Conservation (phyloP, 495 filamentous ascomycete genomes). For the Aspergillus coremiiformis region DNA sequence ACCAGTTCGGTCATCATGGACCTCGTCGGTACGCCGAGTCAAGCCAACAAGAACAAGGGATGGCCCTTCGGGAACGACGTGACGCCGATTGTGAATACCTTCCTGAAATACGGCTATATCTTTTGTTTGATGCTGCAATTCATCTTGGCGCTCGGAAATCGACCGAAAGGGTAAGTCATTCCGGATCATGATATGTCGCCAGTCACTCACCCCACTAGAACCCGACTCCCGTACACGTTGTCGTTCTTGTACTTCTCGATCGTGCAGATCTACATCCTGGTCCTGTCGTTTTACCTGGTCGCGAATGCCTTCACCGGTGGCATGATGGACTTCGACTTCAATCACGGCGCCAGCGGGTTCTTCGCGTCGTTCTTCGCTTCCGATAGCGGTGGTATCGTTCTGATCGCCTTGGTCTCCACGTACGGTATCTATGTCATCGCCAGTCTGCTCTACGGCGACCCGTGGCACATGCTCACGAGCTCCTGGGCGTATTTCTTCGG, state of each 20-base stretch:
- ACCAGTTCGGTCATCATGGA: conserved; percentile 96
- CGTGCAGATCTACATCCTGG: conserved; percentile 81
- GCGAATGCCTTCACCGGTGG: conserved; percentile 63
- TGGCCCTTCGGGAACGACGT: conserved; percentile 75
- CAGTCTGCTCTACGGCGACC: conserved; percentile 93
- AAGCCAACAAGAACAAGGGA: conserved; percentile 38
- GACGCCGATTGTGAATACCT: conserved; percentile 85
- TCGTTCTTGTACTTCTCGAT: conserved; percentile 84
- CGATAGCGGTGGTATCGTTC: conserved; percentile 67
- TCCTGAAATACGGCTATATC: conserved; percentile 87
- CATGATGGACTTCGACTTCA: conserved; percentile 45
- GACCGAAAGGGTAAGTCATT: conserved; percentile 68
- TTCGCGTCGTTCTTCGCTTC: conserved; percentile 72
- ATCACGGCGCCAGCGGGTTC: conserved; percentile 43
- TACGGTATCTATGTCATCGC: conserved; percentile 94
- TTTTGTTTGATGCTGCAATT: conserved; percentile 89
- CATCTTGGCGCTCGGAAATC: conserved; percentile 88
- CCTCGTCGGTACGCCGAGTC: conserved; percentile 68
- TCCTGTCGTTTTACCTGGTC: conserved; percentile 83
- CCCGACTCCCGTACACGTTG: conserved; percentile 60
- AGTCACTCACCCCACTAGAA: conserved; percentile 38
- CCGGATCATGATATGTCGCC: neutral
- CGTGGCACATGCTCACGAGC: conserved; percentile 99
- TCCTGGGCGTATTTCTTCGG: conserved; percentile 87
- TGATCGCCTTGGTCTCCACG: conserved; percentile 84